A percentile compares a stretch with the other conserved stretches of the same genome.
Evolutionary conservation across 2,329 filamentous ascomycete genomes (phyloP).

Genomic region (Talaromyces sp.): DNA sequence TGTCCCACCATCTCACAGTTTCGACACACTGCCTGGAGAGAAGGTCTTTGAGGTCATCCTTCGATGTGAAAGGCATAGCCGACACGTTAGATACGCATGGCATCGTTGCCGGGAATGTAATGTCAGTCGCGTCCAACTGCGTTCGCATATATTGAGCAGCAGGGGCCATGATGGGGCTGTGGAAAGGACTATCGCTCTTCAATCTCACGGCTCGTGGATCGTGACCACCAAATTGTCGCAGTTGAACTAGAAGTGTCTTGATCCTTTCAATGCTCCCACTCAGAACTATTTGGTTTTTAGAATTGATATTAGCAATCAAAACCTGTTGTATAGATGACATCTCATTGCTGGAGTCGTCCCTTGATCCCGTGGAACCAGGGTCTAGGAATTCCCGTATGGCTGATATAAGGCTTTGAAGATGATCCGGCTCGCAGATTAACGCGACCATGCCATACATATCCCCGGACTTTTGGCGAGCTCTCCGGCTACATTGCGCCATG

Average conservation of each 20-base stretch:
- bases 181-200: slow-evolving; percentile 85
- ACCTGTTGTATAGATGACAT: slow-evolving; percentile 79
- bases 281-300: slow-evolving; percentile 92
- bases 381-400: slow-evolving; percentile 77
- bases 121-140: slow-evolving; percentile 59
- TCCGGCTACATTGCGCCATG: slow-evolving; percentile 72
- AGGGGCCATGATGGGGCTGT: slow-evolving; percentile 86
- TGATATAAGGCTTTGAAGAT: slow-evolving; percentile 64
- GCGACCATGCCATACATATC: slow-evolving; percentile 94
- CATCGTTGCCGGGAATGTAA: slow-evolving; percentile 70
- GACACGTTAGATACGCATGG: slow-evolving; percentile 85
- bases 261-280: slow-evolving; percentile 83
- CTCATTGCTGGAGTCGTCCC: slow-evolving; percentile 63
- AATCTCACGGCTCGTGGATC: slow-evolving; percentile 83
- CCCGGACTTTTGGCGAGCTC: slow-evolving; percentile 62
- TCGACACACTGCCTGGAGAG: slow-evolving; percentile 80
- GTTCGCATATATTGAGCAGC: slow-evolving; percentile 69
- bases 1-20: slow-evolving; percentile 92
- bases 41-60: slow-evolving; percentile 71
- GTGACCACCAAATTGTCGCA: slow-evolving; percentile 85
- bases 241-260: slow-evolving; percentile 72
- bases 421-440: slow-evolving; percentile 77
- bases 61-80: slow-evolving; percentile 69
- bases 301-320: slow-evolving; percentile 88
- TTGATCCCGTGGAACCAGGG: slow-evolving; percentile 60